Evolutionary conservation across 306 rosid genomes (phyloP).

Genomic region (Benincasa hispida): DNA sequence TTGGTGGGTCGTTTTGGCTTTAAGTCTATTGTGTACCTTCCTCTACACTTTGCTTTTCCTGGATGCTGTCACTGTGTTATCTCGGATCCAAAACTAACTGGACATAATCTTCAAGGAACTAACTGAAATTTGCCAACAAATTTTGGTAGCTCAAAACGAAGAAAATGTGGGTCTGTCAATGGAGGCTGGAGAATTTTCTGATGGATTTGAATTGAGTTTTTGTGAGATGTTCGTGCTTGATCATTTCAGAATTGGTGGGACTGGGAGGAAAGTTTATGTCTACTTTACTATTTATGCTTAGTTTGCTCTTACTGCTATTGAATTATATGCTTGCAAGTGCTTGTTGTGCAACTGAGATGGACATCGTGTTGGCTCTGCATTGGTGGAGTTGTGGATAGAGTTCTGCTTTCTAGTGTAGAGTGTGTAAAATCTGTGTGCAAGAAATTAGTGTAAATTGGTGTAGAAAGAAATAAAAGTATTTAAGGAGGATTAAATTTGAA

Average conservation of each 20-base stretch:
- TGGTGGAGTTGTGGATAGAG: neutral
- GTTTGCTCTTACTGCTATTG: neutral
- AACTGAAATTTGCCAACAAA: neutral
- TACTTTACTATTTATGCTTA: neutral
- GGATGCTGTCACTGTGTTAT: neutral
- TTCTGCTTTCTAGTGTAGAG: neutral
- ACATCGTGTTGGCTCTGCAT: neutral
- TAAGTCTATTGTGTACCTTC: neutral
- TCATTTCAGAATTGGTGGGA: neutral
- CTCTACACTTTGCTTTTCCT: neutral
- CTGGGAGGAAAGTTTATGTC: neutral
- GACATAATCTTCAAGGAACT: neutral
- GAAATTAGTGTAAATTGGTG: neutral
- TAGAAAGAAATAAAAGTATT: neutral
- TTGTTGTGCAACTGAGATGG: neutral
- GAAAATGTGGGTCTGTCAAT: neutral
- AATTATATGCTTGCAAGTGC: neutral
- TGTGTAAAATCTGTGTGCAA: neutral
- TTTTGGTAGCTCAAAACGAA: neutral
- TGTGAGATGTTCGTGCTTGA: neutral
- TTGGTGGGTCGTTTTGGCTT: neutral
- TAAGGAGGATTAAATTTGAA: neutral
- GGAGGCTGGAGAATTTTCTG: neutral
- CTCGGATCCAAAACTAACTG: neutral
- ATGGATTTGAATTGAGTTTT: neutral